Evolutionary conservation across 345 rosid species (phyloP), one percentile per base, ranked within the genome.

Genomic region (Hirschfeldia incana): DNA sequence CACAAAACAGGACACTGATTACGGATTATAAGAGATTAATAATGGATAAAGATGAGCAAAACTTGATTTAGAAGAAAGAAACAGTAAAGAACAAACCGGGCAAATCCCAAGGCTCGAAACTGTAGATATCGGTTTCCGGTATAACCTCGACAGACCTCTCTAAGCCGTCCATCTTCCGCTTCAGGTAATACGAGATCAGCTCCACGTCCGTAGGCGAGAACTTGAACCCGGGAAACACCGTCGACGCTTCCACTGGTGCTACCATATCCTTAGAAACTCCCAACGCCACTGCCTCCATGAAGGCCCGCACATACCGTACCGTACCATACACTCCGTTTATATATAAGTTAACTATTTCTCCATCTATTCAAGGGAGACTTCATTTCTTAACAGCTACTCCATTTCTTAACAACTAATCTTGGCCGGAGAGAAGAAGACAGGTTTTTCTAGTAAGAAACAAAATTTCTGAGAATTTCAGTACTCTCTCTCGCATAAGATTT

Each of bases 181-280:
- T 89, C 67, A 92, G 82, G 85, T 94, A 92, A 75, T 80, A 88
- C 4, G 94, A 86, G 6, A 94, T 91, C 72, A 94, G 79, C 77
- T 94, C 97, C 21, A 72, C 88, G 77, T 92, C 97, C 6, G 94
- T 88, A 62, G 97, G 98, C 0, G 94, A 89, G 32, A 92, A 94
- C 65, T 87, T 85, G 53, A 94, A 94, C 37, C 97, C 94, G 0
- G 97, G 97, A 75, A 90, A 92, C 83, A 78, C 86, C 39, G 92
- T 84, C 62, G 92, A 75, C 44, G 91, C 88, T 61, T 85, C 88
- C 33, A 87, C 71, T 1, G 91, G 68, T 72, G 78, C 79, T 86
- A 84, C 88, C 74, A 87, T 84, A 86, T 84, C 90, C 33, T 69
- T 72, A 17, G 79, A 87, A 62, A 76, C 51, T 17, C 32, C 60